Conservation (phyloP, 2,329 filamentous ascomycete genomes). For the Fusarium algeriense region DNA sequence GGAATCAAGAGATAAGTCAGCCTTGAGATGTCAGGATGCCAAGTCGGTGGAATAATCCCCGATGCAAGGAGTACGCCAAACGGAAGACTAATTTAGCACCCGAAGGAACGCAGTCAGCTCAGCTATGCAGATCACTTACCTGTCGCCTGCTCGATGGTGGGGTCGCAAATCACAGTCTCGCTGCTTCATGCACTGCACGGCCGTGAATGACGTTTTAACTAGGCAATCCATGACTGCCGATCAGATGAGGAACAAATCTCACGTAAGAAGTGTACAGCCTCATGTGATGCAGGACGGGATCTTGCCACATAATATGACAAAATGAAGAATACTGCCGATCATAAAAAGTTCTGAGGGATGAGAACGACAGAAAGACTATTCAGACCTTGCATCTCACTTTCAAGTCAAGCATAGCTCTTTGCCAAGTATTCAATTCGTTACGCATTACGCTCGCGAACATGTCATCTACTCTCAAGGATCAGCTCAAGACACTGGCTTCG, state of each 20-base stretch:
- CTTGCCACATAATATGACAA: neutral
- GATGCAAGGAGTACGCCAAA: neutral
- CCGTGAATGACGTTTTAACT: neutral
- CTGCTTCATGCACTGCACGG: neutral
- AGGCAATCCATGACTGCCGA: neutral
- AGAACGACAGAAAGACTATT: neutral
- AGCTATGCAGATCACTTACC: neutral
- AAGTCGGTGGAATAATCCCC: neutral
- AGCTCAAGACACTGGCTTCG: neutral
- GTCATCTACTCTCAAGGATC: neutral
- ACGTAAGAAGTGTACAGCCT: neutral
- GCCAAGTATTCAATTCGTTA: accelerated
- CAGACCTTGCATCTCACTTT: neutral
- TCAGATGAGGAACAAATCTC: neutral
- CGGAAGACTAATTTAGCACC: neutral
- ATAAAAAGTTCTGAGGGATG: neutral
- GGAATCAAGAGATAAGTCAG: accelerated
- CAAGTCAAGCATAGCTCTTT: accelerated
- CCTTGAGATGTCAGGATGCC: neutral
- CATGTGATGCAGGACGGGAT: neutral
- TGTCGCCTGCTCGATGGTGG: neutral
- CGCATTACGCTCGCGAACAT: accelerated
- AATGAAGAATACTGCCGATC: neutral
- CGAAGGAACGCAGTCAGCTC: neutral
- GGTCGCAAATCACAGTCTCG: neutral